These are phyloP conservation scores for Termitomyces sp. DNA, from an alignment of 768 basidiomycete species.

Conservation along the genomic window DNA sequence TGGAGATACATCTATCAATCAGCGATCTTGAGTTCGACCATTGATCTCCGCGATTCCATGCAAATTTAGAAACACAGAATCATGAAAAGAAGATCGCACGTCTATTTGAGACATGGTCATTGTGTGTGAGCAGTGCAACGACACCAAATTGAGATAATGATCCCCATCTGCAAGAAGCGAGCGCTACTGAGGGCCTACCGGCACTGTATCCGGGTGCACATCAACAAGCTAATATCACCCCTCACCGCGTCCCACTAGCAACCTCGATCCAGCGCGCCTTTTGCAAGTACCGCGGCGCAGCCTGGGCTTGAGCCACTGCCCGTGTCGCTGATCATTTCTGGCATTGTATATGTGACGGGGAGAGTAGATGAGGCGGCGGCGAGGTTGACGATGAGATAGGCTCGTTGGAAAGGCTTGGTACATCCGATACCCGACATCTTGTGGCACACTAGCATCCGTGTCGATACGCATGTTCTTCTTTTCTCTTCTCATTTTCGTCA, in stretches of 20 bases:
- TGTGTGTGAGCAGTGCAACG: no score
- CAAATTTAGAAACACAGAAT: not conserved
- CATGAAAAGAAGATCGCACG: no score
- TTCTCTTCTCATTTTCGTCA: no score
- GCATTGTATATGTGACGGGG: not conserved
- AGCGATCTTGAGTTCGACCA: not conserved
- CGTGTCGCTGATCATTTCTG: slow-evolving; percentile 9
- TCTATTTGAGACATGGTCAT: no score
- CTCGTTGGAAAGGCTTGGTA: no score
- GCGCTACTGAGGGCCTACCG: no score
- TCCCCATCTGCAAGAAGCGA: not conserved
- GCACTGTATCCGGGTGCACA: no score
- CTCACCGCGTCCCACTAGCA: slow-evolving; percentile 34
- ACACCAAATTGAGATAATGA: not conserved
- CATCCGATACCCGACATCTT: no score
- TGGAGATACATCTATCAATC: not conserved
- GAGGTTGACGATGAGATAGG: not conserved
- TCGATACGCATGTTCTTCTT: no score
- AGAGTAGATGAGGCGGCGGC: not conserved
- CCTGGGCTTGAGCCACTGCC: slow-evolving; percentile 50
- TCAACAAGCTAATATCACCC: not conserved
- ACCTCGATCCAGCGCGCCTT: slow-evolving; percentile 44
- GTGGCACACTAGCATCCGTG: no score
- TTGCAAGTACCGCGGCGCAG: slow-evolving; percentile 33
- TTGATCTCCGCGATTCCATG: not conserved